Conservation (phyloP, 2,329 filamentous ascomycete species). For the Colletotrichum ledebouriae region DNA sequence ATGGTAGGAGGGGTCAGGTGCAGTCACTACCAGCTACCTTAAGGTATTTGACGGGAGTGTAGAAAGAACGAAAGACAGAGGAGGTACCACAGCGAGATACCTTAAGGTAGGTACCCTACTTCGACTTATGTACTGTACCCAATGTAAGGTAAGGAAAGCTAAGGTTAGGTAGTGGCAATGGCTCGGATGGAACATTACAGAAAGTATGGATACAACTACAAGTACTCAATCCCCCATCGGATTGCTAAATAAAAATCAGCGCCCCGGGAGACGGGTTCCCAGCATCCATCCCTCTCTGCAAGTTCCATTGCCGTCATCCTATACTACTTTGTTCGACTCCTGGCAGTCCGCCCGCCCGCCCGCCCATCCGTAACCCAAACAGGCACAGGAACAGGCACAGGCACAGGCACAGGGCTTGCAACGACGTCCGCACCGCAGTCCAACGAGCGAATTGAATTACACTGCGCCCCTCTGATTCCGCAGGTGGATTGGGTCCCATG, state of each 20-base stretch:
- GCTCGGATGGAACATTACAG: constrained; percentile 8
- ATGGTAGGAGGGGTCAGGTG: constrained; percentile 8
- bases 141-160: no score
- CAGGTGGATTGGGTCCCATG: constrained; percentile 19
- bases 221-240: background rate
- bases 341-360: background rate
- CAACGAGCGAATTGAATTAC: constrained; percentile 31
- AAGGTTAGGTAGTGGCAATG: background rate
- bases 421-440: background rate
- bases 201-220: background rate
- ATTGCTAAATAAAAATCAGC: constrained; percentile 25
- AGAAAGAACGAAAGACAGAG: background rate
- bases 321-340: constrained; percentile 7
- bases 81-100: background rate
- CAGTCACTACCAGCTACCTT: no score
- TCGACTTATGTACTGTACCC: no score
- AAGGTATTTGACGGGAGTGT: no score
- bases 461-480: constrained; percentile 15
- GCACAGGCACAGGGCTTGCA: background rate
- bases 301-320: constrained; percentile 30
- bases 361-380: background rate
- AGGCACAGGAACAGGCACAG: background rate
- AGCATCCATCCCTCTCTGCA: constrained; percentile 25
- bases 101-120: no score
- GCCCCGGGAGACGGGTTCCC: constrained; percentile 32